Conservation (phyloP, 495 filamentous ascomycete genomes). For the Margaritispora aquatica region DNA sequence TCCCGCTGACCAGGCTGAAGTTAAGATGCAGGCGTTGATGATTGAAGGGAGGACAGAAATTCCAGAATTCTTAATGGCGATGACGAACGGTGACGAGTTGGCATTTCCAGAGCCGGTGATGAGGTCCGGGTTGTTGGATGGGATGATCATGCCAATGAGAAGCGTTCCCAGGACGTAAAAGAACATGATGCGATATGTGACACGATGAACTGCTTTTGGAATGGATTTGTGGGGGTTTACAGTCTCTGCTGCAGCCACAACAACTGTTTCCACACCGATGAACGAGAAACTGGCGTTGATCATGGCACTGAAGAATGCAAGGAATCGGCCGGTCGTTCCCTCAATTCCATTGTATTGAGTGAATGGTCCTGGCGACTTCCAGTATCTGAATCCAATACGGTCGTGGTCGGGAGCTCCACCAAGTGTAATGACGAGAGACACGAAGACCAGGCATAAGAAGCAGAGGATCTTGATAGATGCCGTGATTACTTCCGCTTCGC, state of each 20-base stretch:
- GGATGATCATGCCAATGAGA: slow-evolving; percentile 49
- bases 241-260: slow-evolving; percentile 42
- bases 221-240: slow-evolving; percentile 38
- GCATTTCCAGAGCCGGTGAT: slow-evolving; percentile 37
- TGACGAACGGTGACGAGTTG: slow-evolving; percentile 62
- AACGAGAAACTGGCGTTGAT: slow-evolving; percentile 48
- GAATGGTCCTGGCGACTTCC: slow-evolving; percentile 59
- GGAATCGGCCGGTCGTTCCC: slow-evolving; percentile 32
- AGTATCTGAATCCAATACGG: slow-evolving; percentile 68
- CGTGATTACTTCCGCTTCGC: slow-evolving; percentile 81
- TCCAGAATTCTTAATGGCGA: slow-evolving; percentile 57
- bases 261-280: slow-evolving; percentile 49
- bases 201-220: slow-evolving; percentile 44
- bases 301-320: slow-evolving; percentile 32
- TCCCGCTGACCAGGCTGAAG: slow-evolving; percentile 65
- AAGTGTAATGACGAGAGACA: slow-evolving; percentile 65
- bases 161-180: slow-evolving; percentile 52
- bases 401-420: slow-evolving; percentile 73
- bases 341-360: slow-evolving; percentile 26
- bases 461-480: slow-evolving; percentile 62
- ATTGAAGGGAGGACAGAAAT: slow-evolving; percentile 52
- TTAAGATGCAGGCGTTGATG: slow-evolving; percentile 61
- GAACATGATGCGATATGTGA: slow-evolving; percentile 40
- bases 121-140: slow-evolving; percentile 46
- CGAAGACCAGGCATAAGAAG: slow-evolving; percentile 57